A percentile compares a stretch with the other conserved stretches of the same genome.
phyloP scores from a whole-genome alignment of 1,284 basidiomycete genomes.

The Leccinum fuscescens region DNA sequence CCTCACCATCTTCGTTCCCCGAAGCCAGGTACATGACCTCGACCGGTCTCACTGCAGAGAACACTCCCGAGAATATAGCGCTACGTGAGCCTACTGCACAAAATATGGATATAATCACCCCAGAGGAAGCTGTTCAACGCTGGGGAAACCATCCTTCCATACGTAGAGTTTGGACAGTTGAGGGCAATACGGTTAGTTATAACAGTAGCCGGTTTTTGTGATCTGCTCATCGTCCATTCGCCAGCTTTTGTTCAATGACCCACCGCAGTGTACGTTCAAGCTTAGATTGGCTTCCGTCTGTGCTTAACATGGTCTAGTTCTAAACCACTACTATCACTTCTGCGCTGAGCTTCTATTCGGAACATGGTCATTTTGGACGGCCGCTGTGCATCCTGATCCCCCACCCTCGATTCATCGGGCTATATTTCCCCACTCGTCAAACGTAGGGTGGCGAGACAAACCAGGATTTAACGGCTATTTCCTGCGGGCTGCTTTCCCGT shows the following conservation, averaged over 20 bases:
- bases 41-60: constrained; percentile 57
- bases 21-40: constrained; percentile 67
- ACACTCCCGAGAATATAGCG: constrained; percentile 61
- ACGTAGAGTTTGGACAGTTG: constrained; percentile 58
- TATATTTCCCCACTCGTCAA: constrained; percentile 62
- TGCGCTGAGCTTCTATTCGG: constrained; percentile 77
- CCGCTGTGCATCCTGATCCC: constrained; percentile 37
- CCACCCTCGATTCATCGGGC: constrained; percentile 62
- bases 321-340: constrained; percentile 82
- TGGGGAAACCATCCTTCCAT: constrained; percentile 51
- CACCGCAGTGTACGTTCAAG: constrained; percentile 47
- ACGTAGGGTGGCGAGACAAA: constrained; percentile 67
- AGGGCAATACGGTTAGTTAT: constrained; percentile 63
- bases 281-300: neutral
- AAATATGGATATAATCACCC: constrained; percentile 60
- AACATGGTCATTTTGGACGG: constrained; percentile 69
- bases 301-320: constrained; percentile 40
- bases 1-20: constrained; percentile 50
- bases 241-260: constrained; percentile 65
- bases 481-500: constrained; percentile 74
- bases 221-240: constrained; percentile 1
- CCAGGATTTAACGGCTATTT: constrained; percentile 75
- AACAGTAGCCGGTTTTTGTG: neutral
- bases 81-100: constrained; percentile 62
- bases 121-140: constrained; percentile 54